Evolutionary conservation across 1,284 basidiomycete genomes (phyloP), one percentile per base, ranked within the genome.

Genomic region (Sporisorium sorghi): DNA sequence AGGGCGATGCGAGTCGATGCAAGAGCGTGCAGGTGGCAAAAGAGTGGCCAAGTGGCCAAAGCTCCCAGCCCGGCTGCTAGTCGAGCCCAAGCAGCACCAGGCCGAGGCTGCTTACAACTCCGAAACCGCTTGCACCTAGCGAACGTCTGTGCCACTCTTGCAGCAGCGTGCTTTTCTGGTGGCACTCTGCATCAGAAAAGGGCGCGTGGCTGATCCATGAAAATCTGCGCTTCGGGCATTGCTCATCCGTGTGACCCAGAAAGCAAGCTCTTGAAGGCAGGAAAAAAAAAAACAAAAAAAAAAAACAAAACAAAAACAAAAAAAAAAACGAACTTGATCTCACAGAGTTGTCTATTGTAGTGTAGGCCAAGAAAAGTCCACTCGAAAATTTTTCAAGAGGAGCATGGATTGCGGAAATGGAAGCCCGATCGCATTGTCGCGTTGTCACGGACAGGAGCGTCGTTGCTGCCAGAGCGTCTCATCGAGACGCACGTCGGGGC

Each of bases 21-120:
- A 15, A 28, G 6, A 23, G 24, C 23, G 23, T 37, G 53, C 53
- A 32, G 23, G 24, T 40, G 17, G 35, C 24, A 32, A 44, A 21
- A 42, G 28, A 54, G 44, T 43, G 58, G 21, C 17, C 23, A 12
- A 49, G 28, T 33, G 49, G 23, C 37, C 26, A 48, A 50, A 51
- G 1, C 65, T 63, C 59, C 60, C 66, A 63, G 23, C 15, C 51
- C 56, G 46, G 52, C 47, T 55, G 47, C 59, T 21, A 19, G 23
- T 12, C 37, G 42, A 44, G 44, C 11, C 56, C 47, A 42, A 30
- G 2, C 42, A 23, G 19, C 26, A 55, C 39, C 48, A 43, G 58
- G 43, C 68, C 68, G 68, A 71, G 68, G n/a, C 33, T 61, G 62
- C 68, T 71, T 65, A 3, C 19, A 65, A 64, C 68, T 71, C 68